Conservation (phyloP, 1,284 basidiomycete species). For the Ganoderma sinense region DNA sequence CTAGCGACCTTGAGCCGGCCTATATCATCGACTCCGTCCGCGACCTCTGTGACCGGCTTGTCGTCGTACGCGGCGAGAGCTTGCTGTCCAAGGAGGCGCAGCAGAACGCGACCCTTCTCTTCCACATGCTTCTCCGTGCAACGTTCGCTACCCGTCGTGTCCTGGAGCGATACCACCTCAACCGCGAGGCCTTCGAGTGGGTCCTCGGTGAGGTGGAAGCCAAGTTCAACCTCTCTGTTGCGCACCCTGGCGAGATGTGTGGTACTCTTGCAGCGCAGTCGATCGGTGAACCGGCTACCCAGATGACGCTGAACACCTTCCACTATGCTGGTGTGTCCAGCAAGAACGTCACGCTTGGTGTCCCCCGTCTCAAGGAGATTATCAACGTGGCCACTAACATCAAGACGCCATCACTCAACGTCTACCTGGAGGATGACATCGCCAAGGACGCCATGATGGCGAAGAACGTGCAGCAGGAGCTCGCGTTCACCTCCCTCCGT, state of each 20-base stretch:
- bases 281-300: conserved; percentile 99
- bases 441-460: conserved; percentile 70
- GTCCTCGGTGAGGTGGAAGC: conserved; percentile 96
- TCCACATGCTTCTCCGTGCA: conserved; percentile 93
- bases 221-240: conserved; percentile 92
- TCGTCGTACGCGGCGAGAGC: conserved; percentile 91
- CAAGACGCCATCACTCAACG: conserved; percentile 95
- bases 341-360: conserved; percentile 98
- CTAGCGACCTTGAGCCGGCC: conserved; percentile 89
- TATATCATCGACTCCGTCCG: conserved; percentile 87
- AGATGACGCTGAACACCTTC: conserved; percentile 99
- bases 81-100: conserved; percentile 80
- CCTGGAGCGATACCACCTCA: conserved; percentile 87
- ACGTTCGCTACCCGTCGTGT: conserved; percentile 87
- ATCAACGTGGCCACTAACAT: conserved; percentile 99
- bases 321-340: conserved; percentile 99
- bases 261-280: conserved; percentile 98
- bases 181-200: conserved; percentile 96
- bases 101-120: conserved; percentile 90
- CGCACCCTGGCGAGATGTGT: conserved; percentile 98
- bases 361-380: conserved; percentile 97
- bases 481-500: conserved; percentile 94
- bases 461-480: conserved; percentile 91
- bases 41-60: conserved; percentile 73
- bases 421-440: conserved; percentile 85